Evolutionary conservation across 805 yeast genomes (phyloP).

Genomic region (Debaryomyces maramus): DNA sequence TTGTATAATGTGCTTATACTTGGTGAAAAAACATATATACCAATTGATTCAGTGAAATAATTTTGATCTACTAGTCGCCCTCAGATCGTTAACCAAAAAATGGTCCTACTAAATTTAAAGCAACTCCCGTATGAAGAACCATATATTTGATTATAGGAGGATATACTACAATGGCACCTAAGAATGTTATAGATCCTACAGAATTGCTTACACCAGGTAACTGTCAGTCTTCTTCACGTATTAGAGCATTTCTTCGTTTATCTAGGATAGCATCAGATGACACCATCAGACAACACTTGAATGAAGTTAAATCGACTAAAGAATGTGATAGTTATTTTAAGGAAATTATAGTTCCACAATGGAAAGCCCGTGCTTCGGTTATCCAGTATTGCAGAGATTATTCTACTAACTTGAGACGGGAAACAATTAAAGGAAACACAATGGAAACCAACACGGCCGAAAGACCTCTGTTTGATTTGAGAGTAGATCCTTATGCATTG

Average conservation of each 20-base stretch:
- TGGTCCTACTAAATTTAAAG: neutral
- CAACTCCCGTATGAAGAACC: neutral
- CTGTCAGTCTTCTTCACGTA: conserved; percentile 33
- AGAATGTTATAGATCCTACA: neutral
- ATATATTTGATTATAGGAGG: no score
- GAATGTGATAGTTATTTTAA: conserved; percentile 31
- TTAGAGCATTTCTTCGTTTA: conserved; percentile 38
- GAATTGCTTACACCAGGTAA: conserved; percentile 23
- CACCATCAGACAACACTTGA: conserved; percentile 37
- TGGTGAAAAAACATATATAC: no score
- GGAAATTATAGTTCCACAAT: conserved; percentile 31
- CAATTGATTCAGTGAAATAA: no score
- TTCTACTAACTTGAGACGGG: conserved; percentile 22
- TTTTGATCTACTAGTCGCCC: neutral
- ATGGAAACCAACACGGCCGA: conserved; percentile 3
- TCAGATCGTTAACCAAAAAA: neutral
- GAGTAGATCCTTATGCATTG: conserved; percentile 41
- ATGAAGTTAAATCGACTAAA: conserved; percentile 20
- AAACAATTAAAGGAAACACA: conserved; percentile 7
- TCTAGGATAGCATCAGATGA: conserved; percentile 44
- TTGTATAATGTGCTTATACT: no score
- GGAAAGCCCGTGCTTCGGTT: conserved; percentile 32
- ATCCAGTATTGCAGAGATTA: conserved; percentile 33
- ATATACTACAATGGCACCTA: neutral
- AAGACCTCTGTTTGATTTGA: conserved; percentile 24